phyloP scores from a whole-genome alignment of 1,139 yeast genomes.

The Neolecta irregularis region DNA sequence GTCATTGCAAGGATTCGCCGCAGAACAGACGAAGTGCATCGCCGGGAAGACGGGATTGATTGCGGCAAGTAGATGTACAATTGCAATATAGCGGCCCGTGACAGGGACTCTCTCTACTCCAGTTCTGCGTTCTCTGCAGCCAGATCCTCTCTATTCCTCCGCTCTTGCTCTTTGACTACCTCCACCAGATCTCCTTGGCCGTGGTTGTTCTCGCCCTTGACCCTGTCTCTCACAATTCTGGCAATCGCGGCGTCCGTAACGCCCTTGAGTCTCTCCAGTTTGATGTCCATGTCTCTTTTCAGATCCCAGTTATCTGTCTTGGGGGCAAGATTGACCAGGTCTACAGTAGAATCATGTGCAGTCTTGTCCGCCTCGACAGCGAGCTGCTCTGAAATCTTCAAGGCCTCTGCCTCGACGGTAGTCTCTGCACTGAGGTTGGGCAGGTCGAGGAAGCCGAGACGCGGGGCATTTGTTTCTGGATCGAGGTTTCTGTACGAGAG shows the following conservation, averaged over 20 bases:
- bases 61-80: too few relatives aligned
- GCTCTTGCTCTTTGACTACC: too few relatives aligned
- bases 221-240: constrained; percentile 28
- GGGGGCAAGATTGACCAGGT: constrained; percentile 21
- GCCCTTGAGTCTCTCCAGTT: constrained; percentile 26
- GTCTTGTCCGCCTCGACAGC: constrained; percentile 14
- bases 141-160: too few relatives aligned
- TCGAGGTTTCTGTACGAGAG: constrained; percentile 25
- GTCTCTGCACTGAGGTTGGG: constrained; percentile 22
- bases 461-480: constrained; percentile 22
- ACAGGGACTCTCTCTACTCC: too few relatives aligned
- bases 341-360: constrained; percentile 5
- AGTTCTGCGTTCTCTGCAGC: too few relatives aligned
- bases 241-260: constrained; percentile 27
- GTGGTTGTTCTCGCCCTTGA: too few relatives aligned
- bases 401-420: constrained; percentile 19
- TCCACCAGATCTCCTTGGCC: too few relatives aligned
- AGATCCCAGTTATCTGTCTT: constrained; percentile 28
- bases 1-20: too few relatives aligned
- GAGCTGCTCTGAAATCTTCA: constrained; percentile 14
- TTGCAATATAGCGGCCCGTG: too few relatives aligned
- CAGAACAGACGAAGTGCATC: too few relatives aligned
- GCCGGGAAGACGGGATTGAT: too few relatives aligned
- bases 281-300: constrained; percentile 27
- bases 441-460: constrained; percentile 25